Conservation (phyloP, 768 basidiomycete species). For the Termitomyces sp. region DNA sequence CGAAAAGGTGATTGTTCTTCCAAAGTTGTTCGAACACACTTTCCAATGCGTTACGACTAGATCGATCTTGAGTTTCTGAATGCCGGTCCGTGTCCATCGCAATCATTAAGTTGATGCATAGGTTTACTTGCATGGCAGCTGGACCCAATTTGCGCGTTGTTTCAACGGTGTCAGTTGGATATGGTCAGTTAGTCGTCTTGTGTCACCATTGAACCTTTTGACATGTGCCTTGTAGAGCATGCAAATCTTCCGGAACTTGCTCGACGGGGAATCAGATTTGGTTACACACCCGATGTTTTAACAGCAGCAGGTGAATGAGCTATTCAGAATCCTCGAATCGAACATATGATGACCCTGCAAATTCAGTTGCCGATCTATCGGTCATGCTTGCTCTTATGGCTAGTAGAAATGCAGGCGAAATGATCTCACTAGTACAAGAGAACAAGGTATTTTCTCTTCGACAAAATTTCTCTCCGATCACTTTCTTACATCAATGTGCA, state of each 20-base stretch:
- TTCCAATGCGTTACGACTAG: conserved; percentile 31
- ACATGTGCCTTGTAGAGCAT: conserved; percentile 57
- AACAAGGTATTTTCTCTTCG: conserved; percentile 50
- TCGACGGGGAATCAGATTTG: conserved; percentile 64
- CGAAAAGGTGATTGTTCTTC: conserved; percentile 55
- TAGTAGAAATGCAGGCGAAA: conserved; percentile 69
- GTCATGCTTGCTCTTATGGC: conserved; percentile 96
- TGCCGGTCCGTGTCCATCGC: conserved; percentile 31
- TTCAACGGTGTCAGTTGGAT: conserved; percentile 92
- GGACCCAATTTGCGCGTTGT: conserved; percentile 76
- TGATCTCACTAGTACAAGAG: conserved; percentile 59
- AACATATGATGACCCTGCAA: not conserved
- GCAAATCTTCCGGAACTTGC: conserved; percentile 60
- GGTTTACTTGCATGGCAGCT: conserved; percentile 36
- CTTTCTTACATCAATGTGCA: not conserved
- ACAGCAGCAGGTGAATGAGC: conserved; percentile 73
- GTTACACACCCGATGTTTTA: conserved; percentile 92
- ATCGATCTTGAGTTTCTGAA: conserved; percentile 72
- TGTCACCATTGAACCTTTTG: not conserved
- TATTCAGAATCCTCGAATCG: not conserved
- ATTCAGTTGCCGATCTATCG: conserved; percentile 80
- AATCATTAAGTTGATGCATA: not conserved
- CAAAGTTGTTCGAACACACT: not conserved
- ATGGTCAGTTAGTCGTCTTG: conserved; percentile 43
- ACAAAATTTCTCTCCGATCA: not conserved